A percentile compares a stretch with the other conserved stretches of the same genome.
These are phyloP conservation scores for Rhynchospora breviuscula DNA, from an alignment of 176 grass and related monocot genomes.

Conservation along the genomic window DNA sequence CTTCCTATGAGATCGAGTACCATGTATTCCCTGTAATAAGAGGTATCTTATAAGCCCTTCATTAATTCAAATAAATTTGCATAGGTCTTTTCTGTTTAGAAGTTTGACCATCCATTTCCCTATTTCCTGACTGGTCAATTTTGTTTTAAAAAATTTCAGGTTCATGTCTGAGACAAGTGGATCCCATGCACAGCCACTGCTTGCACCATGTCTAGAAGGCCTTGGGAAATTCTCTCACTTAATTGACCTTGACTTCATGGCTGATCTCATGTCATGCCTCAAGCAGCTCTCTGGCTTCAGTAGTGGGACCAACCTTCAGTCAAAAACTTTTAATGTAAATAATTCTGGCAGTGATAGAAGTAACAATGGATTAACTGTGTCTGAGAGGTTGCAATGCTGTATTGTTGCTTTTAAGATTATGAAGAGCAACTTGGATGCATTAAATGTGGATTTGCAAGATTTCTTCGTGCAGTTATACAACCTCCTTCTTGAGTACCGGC, in stretches of 20 bases:
- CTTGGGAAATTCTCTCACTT: constrained; percentile 93
- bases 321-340: constrained; percentile 1
- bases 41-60: not conserved
- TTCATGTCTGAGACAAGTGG: constrained; percentile 14
- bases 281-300: constrained; percentile 77
- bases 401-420: constrained; percentile 86
- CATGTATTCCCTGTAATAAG: not conserved
- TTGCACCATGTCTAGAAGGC: constrained; percentile 76
- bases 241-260: constrained; percentile 93
- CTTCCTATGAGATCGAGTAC: not conserved
- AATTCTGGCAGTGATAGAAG: constrained; percentile 27
- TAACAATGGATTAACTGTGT: constrained; percentile 48
- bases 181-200: constrained; percentile 44
- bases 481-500: constrained; percentile 82
- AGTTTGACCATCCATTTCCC: not conserved
- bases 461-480: constrained; percentile 91
- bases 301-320: not conserved
- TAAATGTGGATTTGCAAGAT: constrained; percentile 83
- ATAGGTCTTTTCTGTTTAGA: not conserved
- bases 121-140: constrained; percentile 9
- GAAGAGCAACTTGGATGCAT: constrained; percentile 85
- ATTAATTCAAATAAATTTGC: not conserved
- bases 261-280: constrained; percentile 70
- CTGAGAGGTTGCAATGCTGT: constrained; percentile 84
- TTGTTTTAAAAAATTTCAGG: constrained; percentile 38